Base-by-base conservation (phyloP, 805 yeast species). In the Candida railenensis region DNA sequence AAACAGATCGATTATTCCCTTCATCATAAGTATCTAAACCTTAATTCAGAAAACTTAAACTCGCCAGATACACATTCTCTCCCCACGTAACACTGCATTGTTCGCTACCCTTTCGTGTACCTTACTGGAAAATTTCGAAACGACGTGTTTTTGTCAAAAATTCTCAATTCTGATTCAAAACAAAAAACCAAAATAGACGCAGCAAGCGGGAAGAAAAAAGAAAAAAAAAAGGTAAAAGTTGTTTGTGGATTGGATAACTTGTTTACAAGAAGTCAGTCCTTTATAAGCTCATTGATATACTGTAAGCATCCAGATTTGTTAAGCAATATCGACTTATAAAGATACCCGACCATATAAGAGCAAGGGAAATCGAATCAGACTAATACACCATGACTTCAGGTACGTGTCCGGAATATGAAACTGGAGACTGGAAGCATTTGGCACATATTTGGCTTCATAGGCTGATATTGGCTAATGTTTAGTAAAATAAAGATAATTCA, bases 371-470 rank as follows among this genome's bases (percentile, higher is more conserved):
- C 18, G 15, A 33, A 33, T 28, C 32, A 28, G 5, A 14, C 36
- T 8, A n/a, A 4, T 16, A 37, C 21, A 37, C 21, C n/a, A 44
- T 46, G 49, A 42, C 49, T 37, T 42, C 49, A 12, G 49, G 49
- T 46, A 46, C 28, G 49, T 46, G 39, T 42, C n/a, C 40, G n/a
- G 37, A 15, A 34, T 34, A 15, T 34, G 18, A 12, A 34, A 34
- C 12, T 7, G 20, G 37, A 7, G 8, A 15, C 14, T 34, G 19
- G 5, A 15, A 18, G 12, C 18, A 34, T 34, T 34, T 18, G 11
- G 34, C 12, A 30, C 34, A 12, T 30, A 30, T 12, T 30, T 30
- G n/a, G n/a, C 34, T 30, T 30, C 34, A 11, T 30, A 30, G 14
- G n/a, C n/a, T n/a, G n/a, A n/a, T n/a, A n/a, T n/a, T n/a, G n/a